A percentile compares a stretch with the other conserved stretches of the same genome.
Evolutionary conservation across 208 protist genomes (phyloP).

Genomic region (Herpetomonas tarakana): DNA sequence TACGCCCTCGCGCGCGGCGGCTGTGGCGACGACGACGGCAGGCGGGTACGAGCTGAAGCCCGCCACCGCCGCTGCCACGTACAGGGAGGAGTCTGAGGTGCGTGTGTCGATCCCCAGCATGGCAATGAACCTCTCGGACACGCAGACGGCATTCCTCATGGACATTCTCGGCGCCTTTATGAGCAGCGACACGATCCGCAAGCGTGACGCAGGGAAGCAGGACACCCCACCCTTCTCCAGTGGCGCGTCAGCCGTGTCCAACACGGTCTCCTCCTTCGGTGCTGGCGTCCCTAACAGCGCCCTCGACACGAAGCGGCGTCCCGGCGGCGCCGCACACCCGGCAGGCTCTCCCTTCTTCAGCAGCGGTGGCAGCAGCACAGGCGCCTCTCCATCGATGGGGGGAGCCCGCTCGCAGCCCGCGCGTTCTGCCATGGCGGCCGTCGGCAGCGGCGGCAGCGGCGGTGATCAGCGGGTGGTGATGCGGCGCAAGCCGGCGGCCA

Average conservation of each 20-base stretch:
- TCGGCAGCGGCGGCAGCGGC: neutral
- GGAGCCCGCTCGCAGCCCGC: neutral
- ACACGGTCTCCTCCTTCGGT: neutral
- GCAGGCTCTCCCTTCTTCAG: too few species aligned
- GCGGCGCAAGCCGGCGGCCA: neutral
- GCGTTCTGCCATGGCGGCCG: neutral
- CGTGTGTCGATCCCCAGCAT: conserved; percentile 4
- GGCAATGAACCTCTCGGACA: conserved; percentile 26
- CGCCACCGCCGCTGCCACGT: neutral
- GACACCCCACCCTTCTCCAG: neutral
- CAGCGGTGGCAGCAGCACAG: too few species aligned
- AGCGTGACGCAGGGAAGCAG: neutral
- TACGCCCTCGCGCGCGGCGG: neutral
- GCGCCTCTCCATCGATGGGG: neutral
- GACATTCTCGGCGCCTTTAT: conserved; percentile 60
- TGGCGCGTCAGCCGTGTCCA: neutral
- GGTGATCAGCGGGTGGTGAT: neutral
- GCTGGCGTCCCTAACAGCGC: neutral
- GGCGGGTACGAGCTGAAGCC: neutral
- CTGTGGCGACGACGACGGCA: neutral
- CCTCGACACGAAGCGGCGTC: neutral
- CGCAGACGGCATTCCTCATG: conserved; percentile 57
- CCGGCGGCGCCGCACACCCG: neutral
- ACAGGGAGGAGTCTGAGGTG: neutral
- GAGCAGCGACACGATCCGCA: conserved; percentile 9